Percentiles rank a stretch among this genome's conserved stretches.
phyloP scores from a whole-genome alignment of 2,329 filamentous ascomycete genomes.

The Ophiocordyceps robertsii region DNA sequence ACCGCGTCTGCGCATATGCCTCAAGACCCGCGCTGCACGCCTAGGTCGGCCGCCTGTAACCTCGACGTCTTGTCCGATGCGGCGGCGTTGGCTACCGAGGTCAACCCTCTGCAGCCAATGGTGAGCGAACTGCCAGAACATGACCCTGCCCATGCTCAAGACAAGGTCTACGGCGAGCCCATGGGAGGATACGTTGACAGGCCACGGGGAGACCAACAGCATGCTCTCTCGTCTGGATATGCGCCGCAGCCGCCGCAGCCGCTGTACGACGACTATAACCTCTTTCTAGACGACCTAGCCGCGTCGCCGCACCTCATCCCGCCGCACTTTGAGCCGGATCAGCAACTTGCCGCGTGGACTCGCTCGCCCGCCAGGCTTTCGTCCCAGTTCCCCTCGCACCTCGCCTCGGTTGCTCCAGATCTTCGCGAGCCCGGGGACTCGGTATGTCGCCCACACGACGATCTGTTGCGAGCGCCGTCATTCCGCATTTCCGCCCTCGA shows the following conservation, averaged over 20 bases:
- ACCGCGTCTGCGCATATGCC: slow-evolving; percentile 23
- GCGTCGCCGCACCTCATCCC: slow-evolving; percentile 41
- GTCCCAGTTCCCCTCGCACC: slow-evolving; percentile 40
- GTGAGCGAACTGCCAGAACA: slow-evolving; percentile 31
- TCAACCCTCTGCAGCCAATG: slow-evolving; percentile 36
- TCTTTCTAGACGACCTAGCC: slow-evolving; percentile 45
- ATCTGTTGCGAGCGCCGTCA: slow-evolving; percentile 17
- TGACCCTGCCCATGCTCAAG: slow-evolving; percentile 24
- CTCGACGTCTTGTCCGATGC: slow-evolving; percentile 46
- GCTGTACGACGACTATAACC: slow-evolving; percentile 42
- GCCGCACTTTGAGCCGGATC: slow-evolving; percentile 39
- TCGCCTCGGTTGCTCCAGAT: slow-evolving; percentile 40
- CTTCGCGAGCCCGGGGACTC: slow-evolving; percentile 24
- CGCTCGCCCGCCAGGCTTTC: slow-evolving; percentile 30
- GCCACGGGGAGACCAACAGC: slow-evolving; percentile 29
- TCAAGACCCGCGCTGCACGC: slow-evolving; percentile 32
- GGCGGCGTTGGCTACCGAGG: slow-evolving; percentile 43
- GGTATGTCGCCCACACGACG: slow-evolving; percentile 13
- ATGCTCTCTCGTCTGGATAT: slow-evolving; percentile 25
- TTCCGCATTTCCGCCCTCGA: slow-evolving; percentile 40
- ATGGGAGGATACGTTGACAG: slow-evolving; percentile 33
- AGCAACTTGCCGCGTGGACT: slow-evolving; percentile 37
- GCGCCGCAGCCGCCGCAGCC: slow-evolving; percentile 14
- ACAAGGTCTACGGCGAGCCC: slow-evolving; percentile 35
- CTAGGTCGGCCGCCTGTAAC: slow-evolving; percentile 37